Base-by-base conservation (phyloP, 2,329 filamentous ascomycete species). In the Delphinella strobiligena region DNA sequence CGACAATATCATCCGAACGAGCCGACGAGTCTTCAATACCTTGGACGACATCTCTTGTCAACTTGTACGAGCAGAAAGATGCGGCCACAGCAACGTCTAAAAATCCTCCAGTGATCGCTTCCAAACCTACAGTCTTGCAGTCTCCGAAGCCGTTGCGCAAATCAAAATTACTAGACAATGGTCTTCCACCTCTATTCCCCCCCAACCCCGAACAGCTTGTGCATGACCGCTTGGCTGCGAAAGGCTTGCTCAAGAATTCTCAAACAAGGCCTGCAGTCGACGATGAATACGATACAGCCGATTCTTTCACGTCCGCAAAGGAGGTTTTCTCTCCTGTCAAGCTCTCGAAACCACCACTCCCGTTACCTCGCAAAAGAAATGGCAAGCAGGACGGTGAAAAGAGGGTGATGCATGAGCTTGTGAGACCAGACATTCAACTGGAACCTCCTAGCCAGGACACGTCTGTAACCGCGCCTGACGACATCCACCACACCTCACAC, bases 21-120 rank as follows among this genome's bases (percentile, higher is more conserved):
- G 34, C 67, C 10, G 74, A 82, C 52, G 71, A 72, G 8, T 69
- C 66, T 1, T 64, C 75, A 4, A 78, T 82, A 36, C 63, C 72
- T 17, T 69, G 80, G 0, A 79, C 80, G 0, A 74, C 67, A 3
- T 72, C 76, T 4, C 63, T 85, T 15, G 78, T 85, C 39, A 72
- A 72, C 30, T 68, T 83, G 61, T 85, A 85, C 48, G 81, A 87
- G 58, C 64, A 68, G 46, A 67, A 62, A 30, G 42, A 43, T 33
- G 38, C 46, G 32, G 37, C 43, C 45, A 30, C 45, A 43, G 17
- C 42, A 48, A 3, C 36, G 5, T n/a, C 36, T 11, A 22, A 36
- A 14, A 11, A 12, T 17, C 31, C 36, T 18, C 34, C 18, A 5
- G 24, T 15, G 15, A 45, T 51, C 29, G 39, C 49, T 9, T 41